Percentiles rank a stretch among this genome's conserved stretches.
Conservation (phyloP, 2,329 filamentous ascomycete species). For the Exophiala xenobiotica region DNA sequence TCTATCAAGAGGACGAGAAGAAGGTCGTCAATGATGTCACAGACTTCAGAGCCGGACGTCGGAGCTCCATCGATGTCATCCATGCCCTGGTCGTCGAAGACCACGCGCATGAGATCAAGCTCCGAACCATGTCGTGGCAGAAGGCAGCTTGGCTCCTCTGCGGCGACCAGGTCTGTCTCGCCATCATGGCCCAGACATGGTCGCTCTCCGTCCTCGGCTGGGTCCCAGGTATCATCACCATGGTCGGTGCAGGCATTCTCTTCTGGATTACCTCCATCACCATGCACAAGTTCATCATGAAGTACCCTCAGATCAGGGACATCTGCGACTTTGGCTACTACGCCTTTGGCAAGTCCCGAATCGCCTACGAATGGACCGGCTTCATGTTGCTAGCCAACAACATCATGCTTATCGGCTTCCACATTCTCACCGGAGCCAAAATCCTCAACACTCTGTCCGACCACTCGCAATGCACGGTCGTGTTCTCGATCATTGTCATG, state of each 20-base stretch:
- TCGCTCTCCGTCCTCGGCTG: conserved; percentile 50
- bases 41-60: conserved; percentile 35
- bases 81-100: conserved; percentile 33
- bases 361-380: conserved; percentile 47
- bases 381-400: conserved; percentile 54
- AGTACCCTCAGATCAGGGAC: conserved; percentile 50
- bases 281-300: conserved; percentile 56
- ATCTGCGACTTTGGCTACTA: conserved; percentile 52
- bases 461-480: conserved; percentile 50
- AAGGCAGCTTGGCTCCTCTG: conserved; percentile 50
- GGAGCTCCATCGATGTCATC: conserved; percentile 3
- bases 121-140: conserved; percentile 56
- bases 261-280: conserved; percentile 54
- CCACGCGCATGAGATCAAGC: conserved; percentile 51
- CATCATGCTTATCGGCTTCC: conserved; percentile 53
- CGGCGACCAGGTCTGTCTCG: conserved; percentile 53
- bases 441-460: conserved; percentile 51
- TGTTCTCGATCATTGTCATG: conserved; percentile 48
- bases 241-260: conserved; percentile 45
- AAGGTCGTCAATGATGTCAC: conserved; percentile 20
- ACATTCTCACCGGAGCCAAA: conserved; percentile 51
- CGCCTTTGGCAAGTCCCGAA: conserved; percentile 44
- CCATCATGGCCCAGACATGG: conserved; percentile 55
- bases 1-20: conserved; percentile 4
- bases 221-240: conserved; percentile 50